phyloP scores from a whole-genome alignment of 495 filamentous ascomycete species.

The Xylaria nigripes region DNA sequence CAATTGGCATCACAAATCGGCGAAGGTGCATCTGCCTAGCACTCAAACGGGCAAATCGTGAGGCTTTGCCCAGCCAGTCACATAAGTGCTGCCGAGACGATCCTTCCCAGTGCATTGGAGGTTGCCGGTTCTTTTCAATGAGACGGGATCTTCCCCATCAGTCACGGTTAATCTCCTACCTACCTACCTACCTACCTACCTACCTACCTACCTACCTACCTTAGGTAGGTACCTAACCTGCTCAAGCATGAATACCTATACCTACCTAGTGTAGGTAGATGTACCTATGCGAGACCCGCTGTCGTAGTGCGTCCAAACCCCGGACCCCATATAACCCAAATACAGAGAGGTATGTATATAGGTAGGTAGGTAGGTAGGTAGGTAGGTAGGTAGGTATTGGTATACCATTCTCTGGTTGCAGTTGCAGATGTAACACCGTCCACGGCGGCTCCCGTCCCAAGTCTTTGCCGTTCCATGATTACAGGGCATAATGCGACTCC shows the following conservation, averaged over 20 bases:
- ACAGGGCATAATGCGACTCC: neutral
- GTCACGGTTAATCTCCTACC: no score
- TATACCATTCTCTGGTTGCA: neutral
- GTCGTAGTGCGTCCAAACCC: constrained; percentile 1
- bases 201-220: neutral
- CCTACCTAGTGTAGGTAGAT: no score
- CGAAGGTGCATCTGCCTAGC: constrained; percentile 2
- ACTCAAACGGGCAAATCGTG: constrained; percentile 24
- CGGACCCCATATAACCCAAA: neutral
- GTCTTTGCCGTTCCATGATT: neutral
- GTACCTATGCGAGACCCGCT: neutral
- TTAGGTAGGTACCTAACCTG: neutral
- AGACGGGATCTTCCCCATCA: neutral
- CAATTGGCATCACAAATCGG: constrained; percentile 1
- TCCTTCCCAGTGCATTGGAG: neutral
- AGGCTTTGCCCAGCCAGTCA: constrained; percentile 28
- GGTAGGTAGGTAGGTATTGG: neutral
- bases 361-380: no score
- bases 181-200: no score
- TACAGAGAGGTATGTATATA: neutral
- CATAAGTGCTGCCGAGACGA: constrained; percentile 12
- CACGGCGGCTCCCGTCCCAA: constrained; percentile 5
- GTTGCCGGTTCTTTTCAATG: neutral
- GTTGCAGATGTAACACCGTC: neutral
- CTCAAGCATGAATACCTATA: neutral